Percentiles rank a stretch among this genome's conserved stretches.
Evolutionary conservation across 2,329 filamentous ascomycete species (phyloP).

Genomic region (Aspergillus brasiliensis): DNA sequence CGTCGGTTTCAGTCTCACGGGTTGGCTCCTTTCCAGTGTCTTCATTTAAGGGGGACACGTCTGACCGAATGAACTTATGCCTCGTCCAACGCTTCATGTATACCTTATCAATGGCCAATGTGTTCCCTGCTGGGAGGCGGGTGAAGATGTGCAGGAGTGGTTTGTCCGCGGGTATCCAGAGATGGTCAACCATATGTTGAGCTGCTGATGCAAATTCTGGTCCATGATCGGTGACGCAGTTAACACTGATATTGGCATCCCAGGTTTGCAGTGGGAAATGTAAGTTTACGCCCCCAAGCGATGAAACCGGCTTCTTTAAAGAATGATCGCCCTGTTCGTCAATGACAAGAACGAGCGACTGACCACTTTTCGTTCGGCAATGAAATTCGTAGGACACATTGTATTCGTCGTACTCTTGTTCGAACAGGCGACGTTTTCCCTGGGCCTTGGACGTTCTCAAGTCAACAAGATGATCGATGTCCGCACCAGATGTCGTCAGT

Average conservation of each 20-base stretch:
- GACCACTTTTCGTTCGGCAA: conserved; percentile 35
- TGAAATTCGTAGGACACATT: conserved; percentile 43
- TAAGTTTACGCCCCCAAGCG: conserved; percentile 40
- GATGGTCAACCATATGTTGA: conserved; percentile 33
- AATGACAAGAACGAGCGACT: conserved; percentile 36
- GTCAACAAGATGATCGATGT: conserved; percentile 43
- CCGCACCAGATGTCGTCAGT: conserved; percentile 43
- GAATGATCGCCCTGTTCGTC: conserved; percentile 34
- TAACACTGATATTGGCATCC: conserved; percentile 41
- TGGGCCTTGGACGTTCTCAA: conserved; percentile 28
- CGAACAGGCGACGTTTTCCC: conserved; percentile 29
- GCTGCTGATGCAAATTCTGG: conserved; percentile 32
- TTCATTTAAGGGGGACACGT: neutral
- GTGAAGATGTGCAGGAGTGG: conserved; percentile 32
- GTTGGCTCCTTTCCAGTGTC: neutral
- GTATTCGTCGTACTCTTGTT: conserved; percentile 24
- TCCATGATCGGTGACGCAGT: conserved; percentile 31
- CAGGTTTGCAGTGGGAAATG: conserved; percentile 43
- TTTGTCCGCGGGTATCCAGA: conserved; percentile 36
- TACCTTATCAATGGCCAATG: conserved; percentile 34
- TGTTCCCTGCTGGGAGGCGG: conserved; percentile 25
- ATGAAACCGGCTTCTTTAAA: conserved; percentile 27
- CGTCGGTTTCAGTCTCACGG: conserved; percentile 10
- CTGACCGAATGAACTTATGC: conserved; percentile 28
- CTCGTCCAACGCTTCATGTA: conserved; percentile 38